phyloP scores from a whole-genome alignment of 441 rosid genomes.

The Bruguiera hainesii region DNA sequence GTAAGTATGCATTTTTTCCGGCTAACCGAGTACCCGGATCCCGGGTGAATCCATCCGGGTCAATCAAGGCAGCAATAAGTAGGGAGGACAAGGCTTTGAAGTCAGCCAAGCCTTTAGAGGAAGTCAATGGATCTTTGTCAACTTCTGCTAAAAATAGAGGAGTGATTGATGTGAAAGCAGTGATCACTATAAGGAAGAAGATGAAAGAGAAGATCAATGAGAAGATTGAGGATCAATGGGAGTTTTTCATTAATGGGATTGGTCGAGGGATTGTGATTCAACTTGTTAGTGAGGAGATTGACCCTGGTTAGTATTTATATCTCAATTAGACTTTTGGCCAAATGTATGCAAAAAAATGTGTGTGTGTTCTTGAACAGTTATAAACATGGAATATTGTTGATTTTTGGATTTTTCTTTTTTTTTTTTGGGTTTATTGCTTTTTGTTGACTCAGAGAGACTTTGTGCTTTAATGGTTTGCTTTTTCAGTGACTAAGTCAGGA shows the following conservation, averaged over 20 bases:
- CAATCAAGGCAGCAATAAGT: conserved; percentile 57
- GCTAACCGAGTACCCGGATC: conserved; percentile 10
- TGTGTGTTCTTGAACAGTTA: not conserved
- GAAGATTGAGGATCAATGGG: conserved; percentile 66
- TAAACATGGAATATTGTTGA: not conserved
- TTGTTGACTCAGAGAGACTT: not conserved
- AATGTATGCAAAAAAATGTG: not conserved
- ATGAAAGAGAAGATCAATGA: conserved; percentile 65
- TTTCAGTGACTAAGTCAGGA: conserved; percentile 66
- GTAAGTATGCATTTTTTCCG: conserved; percentile 4
- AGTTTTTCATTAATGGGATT: conserved; percentile 65
- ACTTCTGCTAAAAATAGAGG: conserved; percentile 16
- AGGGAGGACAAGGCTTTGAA: conserved; percentile 58
- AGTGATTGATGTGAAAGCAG: conserved; percentile 48
- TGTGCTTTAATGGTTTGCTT: conserved; percentile 8
- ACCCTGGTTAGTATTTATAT: conserved; percentile 57
- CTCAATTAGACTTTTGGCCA: not conserved
- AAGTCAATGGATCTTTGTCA: conserved; percentile 21
- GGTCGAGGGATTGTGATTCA: conserved; percentile 81
- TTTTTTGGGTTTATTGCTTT: not conserved
- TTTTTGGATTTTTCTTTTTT: not conserved
- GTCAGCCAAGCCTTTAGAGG: conserved; percentile 29
- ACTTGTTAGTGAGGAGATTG: conserved; percentile 77
- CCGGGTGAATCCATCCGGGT: conserved; percentile 12
- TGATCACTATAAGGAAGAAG: conserved; percentile 75